These are phyloP conservation scores for Euryodendron excelsum DNA, from an alignment of 148 eudicot species.

Conservation along the genomic window DNA sequence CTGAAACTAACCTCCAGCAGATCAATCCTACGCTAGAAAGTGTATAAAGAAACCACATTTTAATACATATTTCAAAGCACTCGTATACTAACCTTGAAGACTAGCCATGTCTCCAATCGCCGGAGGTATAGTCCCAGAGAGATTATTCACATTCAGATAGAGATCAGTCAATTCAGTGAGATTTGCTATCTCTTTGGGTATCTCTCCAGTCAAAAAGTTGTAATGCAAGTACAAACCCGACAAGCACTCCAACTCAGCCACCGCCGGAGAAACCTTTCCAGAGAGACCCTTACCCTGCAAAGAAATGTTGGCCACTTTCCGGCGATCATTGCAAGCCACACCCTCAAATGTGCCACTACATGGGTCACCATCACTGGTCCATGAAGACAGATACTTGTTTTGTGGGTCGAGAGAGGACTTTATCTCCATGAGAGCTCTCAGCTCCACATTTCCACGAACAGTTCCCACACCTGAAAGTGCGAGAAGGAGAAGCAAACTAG, in stretches of 20 bases:
- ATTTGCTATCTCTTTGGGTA: constrained; percentile 64
- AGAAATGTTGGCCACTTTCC: constrained; percentile 79
- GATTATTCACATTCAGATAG: constrained; percentile 73
- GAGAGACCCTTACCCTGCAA: constrained; percentile 59
- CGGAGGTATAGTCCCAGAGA: constrained; percentile 58
- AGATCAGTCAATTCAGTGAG: constrained; percentile 67
- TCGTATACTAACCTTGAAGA: constrained; percentile 68
- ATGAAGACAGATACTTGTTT: constrained; percentile 53
- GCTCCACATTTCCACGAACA: constrained; percentile 48
- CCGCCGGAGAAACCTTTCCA: constrained; percentile 65
- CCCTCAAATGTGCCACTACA: constrained; percentile 64
- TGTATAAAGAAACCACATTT: neutral
- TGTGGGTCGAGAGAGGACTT: constrained; percentile 74
- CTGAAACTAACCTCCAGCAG: neutral
- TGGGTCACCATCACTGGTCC: constrained; percentile 67
- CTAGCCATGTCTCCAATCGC: constrained; percentile 60
- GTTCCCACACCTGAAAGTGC: neutral
- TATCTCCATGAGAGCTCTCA: constrained; percentile 69
- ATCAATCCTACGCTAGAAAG: neutral
- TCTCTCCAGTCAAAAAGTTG: constrained; percentile 58
- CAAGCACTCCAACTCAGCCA: constrained; percentile 64
- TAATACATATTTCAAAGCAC: neutral
- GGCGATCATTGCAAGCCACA: constrained; percentile 72
- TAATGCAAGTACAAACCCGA: constrained; percentile 83
- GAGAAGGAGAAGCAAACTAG: constrained; percentile 15